A percentile compares a stretch with the other conserved stretches of the same genome.
These are phyloP conservation scores for Aspergillus fructus DNA, from an alignment of 2,329 filamentous ascomycete species.

Conservation along the genomic window DNA sequence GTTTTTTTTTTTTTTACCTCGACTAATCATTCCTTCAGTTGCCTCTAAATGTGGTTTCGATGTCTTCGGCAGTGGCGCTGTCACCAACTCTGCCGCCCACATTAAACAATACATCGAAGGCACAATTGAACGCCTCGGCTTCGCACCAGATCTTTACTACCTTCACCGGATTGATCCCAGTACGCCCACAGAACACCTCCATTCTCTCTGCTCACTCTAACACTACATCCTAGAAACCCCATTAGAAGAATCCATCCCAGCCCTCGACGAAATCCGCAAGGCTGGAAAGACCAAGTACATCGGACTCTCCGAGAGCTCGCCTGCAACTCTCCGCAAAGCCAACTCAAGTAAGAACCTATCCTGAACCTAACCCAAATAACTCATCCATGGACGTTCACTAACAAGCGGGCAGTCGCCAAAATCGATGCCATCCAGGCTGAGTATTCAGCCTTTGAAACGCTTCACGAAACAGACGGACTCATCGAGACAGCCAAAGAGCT, in stretches of 20 bases:
- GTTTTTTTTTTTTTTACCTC: too few relatives aligned
- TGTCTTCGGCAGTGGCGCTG: constrained; percentile 32
- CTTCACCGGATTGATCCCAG: constrained; percentile 48
- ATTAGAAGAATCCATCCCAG: constrained; percentile 49
- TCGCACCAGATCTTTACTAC: constrained; percentile 48
- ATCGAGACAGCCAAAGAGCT: constrained; percentile 45
- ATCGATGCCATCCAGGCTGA: constrained; percentile 51
- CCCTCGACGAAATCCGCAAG: constrained; percentile 48
- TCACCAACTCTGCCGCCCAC: constrained; percentile 49
- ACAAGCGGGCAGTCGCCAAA: constrained; percentile 40
- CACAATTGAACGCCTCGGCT: constrained; percentile 50
- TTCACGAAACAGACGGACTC: constrained; percentile 42
- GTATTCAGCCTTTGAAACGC: constrained; percentile 46
- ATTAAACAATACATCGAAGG: constrained; percentile 52
- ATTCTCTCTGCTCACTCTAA: not conserved
- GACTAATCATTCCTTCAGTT: constrained; percentile 29
- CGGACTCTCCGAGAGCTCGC: constrained; percentile 50
- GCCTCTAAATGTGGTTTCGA: constrained; percentile 51
- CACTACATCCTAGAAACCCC: constrained; percentile 38
- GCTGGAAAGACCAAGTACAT: constrained; percentile 52
- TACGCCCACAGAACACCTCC: constrained; percentile 22
- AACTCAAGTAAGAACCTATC: constrained; percentile 39
- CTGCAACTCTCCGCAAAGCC: constrained; percentile 45
- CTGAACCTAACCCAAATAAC: too few relatives aligned
- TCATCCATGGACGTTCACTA: not conserved